These are phyloP conservation scores for Cladosporium sp. DNA, from an alignment of 2,329 filamentous ascomycete genomes.

Conservation along the genomic window DNA sequence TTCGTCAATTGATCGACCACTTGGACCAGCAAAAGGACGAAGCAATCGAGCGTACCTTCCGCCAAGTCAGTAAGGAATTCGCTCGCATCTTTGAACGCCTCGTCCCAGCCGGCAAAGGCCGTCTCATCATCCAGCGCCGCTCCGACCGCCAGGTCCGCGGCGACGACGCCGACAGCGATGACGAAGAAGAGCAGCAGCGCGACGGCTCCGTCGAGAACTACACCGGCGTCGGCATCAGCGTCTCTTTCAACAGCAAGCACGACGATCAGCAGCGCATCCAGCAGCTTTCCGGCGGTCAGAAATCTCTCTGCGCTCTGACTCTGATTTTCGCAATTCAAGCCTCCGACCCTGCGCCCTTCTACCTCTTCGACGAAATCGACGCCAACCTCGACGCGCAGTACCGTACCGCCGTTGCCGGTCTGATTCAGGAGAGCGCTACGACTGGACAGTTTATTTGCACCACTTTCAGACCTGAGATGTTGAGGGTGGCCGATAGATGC, in stretches of 20 bases:
- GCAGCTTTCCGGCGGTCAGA: slow-evolving; percentile 94
- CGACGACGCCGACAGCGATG: slow-evolving; percentile 43
- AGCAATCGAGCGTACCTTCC: slow-evolving; percentile 96
- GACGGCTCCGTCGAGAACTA: slow-evolving; percentile 76
- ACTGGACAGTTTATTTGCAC: slow-evolving; percentile 91
- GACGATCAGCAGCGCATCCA: slow-evolving; percentile 98
- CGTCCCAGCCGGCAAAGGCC: slow-evolving; percentile 86
- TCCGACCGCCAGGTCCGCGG: slow-evolving; percentile 62
- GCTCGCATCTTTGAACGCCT: slow-evolving; percentile 89
- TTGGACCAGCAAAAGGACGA: slow-evolving; percentile 95
- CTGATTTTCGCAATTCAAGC: slow-evolving; percentile 98
- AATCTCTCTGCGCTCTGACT: slow-evolving; percentile 90
- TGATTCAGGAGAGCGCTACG: slow-evolving; percentile 59
- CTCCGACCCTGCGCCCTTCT: slow-evolving; percentile 95
- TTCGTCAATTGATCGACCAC: slow-evolving; percentile 86
- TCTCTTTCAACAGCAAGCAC: slow-evolving; percentile 97
- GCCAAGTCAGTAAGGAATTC: slow-evolving; percentile 93
- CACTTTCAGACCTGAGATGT: slow-evolving; percentile 94
- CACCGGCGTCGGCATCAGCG: slow-evolving; percentile 89
- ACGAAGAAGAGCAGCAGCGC: slow-evolving; percentile 35
- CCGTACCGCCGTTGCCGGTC: slow-evolving; percentile 86
- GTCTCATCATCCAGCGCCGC: slow-evolving; percentile 87
- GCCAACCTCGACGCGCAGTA: slow-evolving; percentile 98
- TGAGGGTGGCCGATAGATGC: slow-evolving; percentile 92
- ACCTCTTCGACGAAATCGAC: slow-evolving; percentile 98